Base-by-base conservation (phyloP, 2,329 filamentous ascomycete species). In the Fusarium bulbicola region DNA sequence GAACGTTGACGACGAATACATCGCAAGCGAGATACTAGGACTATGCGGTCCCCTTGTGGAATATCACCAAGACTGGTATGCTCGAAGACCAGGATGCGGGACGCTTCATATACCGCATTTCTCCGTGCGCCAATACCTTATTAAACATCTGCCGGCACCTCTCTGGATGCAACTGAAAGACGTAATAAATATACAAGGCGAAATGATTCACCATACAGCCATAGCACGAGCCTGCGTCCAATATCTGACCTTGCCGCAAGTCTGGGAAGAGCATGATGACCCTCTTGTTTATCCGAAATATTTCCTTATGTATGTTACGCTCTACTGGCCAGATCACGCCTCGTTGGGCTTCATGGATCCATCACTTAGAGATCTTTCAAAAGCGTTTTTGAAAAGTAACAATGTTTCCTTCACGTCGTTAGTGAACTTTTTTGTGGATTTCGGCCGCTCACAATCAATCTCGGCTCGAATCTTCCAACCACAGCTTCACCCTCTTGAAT, bases 41-140 rank as follows among this genome's bases (percentile, higher is more conserved):
- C 66, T 79, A 4, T 83, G 80, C 32, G 77, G 74, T 1, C 77
- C n/a, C n/a, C n/a, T n/a, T n/a, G n/a, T n/a, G n/a, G n/a, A n/a
- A n/a, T n/a, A n/a, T n/a, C n/a, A n/a, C n/a, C n/a, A n/a, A n/a
- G n/a, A n/a, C n/a, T n/a, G n/a, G n/a, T n/a, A n/a, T n/a, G n/a
- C n/a, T n/a, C n/a, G n/a, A n/a, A n/a, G n/a, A n/a, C n/a, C n/a
- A n/a, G n/a, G n/a, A n/a, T n/a, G n/a, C n/a, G n/a, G n/a, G n/a
- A n/a, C n/a, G n/a, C 46, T 80, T 9, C 61, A 73, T 4, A n/a
- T 76, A 6, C n/a, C 71, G 0, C 74, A 77, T n/a, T 79, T 79
- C 34, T 70, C 72, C 0, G 59, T 79, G 14, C 69, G 53, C 6
- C 20, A 77, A 14, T 78, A 72, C 24, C 66, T 78, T 6, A 1